phyloP scores from a whole-genome alignment of 176 grass and related monocot genomes.

The sorghum (Sorghum bicolor) region DNA sequence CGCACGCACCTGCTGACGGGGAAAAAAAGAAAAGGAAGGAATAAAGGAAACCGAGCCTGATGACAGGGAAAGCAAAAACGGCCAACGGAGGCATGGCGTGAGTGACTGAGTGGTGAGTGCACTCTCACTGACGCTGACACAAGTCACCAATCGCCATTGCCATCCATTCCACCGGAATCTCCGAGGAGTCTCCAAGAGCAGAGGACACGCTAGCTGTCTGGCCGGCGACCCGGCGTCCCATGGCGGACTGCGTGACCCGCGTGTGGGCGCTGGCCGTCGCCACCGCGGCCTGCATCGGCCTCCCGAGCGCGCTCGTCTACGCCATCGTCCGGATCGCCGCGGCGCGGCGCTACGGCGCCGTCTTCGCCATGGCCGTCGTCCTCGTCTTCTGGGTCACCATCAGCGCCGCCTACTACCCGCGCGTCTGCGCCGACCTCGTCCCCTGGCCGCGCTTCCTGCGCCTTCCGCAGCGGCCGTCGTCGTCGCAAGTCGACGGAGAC shows the following conservation, averaged over 20 bases:
- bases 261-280: conserved; percentile 6
- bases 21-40: too few species aligned
- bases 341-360: neutral
- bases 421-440: neutral
- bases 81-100: neutral
- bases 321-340: neutral
- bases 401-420: neutral
- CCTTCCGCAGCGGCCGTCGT: neutral
- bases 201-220: too few species aligned
- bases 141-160: too few species aligned
- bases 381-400: conserved; percentile 12
- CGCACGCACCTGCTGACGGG: neutral
- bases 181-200: too few species aligned
- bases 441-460: neutral
- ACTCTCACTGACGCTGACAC: too few species aligned
- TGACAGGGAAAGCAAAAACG: neutral
- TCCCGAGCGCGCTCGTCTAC: conserved; percentile 1
- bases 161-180: too few species aligned
- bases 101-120: too few species aligned
- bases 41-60: too few species aligned
- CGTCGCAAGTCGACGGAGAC: neutral
- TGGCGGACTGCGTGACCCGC: neutral
- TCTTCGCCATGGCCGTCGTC: neutral
- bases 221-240: too few species aligned
- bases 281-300: neutral